Conservation (phyloP, 1,284 basidiomycete genomes). For the Ustilago esculenta region DNA sequence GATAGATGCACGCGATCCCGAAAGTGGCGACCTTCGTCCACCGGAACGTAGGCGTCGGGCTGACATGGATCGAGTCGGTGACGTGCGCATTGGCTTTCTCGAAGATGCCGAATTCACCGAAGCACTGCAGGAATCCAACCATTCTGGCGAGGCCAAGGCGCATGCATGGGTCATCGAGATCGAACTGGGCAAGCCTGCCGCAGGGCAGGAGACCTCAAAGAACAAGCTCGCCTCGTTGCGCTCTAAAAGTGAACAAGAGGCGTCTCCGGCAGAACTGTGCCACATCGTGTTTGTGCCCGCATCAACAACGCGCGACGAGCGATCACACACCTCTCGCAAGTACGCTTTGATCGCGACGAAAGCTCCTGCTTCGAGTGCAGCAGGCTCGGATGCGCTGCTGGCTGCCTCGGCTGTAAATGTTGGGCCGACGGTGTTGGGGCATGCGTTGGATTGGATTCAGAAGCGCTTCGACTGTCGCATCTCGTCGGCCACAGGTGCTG, state of each 20-base stretch:
- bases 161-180: conserved; percentile 44
- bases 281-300: conserved; percentile 45
- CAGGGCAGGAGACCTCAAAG: conserved; percentile 16
- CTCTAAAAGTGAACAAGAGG: conserved; percentile 16
- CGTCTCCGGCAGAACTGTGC: conserved; percentile 36
- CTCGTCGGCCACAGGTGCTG: conserved; percentile 23
- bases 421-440: conserved; percentile 27
- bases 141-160: conserved; percentile 16
- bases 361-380: conserved; percentile 19
- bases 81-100: conserved; percentile 38
- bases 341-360: conserved; percentile 47
- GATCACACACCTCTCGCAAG: conserved; percentile 17
- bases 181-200: conserved; percentile 42
- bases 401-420: conserved; percentile 17
- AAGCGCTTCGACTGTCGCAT: conserved; percentile 50
- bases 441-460: conserved; percentile 49
- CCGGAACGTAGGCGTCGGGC: conserved; percentile 34
- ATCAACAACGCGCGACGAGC: conserved; percentile 7
- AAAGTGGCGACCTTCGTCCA: conserved; percentile 36
- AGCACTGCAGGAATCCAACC: conserved; percentile 15
- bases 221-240: conserved; percentile 12
- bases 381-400: conserved; percentile 16
- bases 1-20: conserved; percentile 29
- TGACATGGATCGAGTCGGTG: conserved; percentile 34
- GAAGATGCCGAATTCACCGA: conserved; percentile 26